A percentile compares a stretch with the other conserved stretches of the same genome.
Evolutionary conservation across 805 yeast species (phyloP).

Genomic region (Monosporozyma yasuniensis): DNA sequence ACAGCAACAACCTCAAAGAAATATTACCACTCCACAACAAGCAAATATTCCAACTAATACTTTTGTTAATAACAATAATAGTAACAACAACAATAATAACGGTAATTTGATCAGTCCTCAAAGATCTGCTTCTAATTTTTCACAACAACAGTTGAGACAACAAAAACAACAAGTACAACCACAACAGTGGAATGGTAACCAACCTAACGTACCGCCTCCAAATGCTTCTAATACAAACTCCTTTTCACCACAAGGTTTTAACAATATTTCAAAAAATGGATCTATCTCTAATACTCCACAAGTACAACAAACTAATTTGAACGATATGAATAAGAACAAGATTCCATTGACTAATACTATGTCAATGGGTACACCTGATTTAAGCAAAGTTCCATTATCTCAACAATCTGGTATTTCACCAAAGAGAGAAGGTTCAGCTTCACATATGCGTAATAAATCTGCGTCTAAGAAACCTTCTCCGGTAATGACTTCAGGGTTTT

Average conservation of each 20-base stretch:
- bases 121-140: constrained; percentile 12
- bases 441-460: constrained; percentile 4
- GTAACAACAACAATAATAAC: constrained; percentile 3
- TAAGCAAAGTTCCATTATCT: background rate
- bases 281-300: constrained; percentile 1
- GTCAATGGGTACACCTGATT: background rate
- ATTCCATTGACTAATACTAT: background rate
- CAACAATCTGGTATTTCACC: constrained; percentile 7
- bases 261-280: background rate
- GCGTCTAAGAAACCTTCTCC: constrained; percentile 11
- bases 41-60: background rate
- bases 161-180: constrained; percentile 19
- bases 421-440: background rate
- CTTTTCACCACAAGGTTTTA: background rate
- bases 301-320: constrained; percentile 1
- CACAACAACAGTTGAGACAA: constrained; percentile 17
- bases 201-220: background rate
- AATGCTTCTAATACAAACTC: background rate
- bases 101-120: constrained; percentile 11
- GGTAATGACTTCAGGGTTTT: background rate
- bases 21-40: constrained; percentile 3
- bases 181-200: constrained; percentile 1
- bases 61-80: constrained; percentile 1
- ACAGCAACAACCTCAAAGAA: constrained; percentile 3
- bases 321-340: constrained; percentile 3